A percentile compares a stretch with the other conserved stretches of the same genome.
Evolutionary conservation across 129 eudicot genomes (phyloP).

Genomic region (Centaurea solstitialis): DNA sequence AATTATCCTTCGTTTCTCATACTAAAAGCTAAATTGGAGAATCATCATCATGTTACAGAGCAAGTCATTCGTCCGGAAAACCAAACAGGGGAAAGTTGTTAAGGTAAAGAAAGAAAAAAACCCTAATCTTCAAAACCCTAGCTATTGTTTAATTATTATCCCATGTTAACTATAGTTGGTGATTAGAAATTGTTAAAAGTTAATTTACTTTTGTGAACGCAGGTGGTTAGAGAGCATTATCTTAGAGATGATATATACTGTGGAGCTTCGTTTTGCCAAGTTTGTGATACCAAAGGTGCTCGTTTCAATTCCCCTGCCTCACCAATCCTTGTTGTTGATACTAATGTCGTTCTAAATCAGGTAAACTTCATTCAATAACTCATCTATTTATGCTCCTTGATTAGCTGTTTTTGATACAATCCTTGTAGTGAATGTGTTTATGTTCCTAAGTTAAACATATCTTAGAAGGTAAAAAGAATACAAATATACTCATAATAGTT

Average conservation of each 20-base stretch:
- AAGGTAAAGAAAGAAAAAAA: slow-evolving; percentile 49
- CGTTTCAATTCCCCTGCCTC: slow-evolving; percentile 52
- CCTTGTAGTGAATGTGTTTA: neutral
- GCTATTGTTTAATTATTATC: neutral
- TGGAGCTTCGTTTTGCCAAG: slow-evolving; percentile 72
- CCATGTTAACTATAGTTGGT: neutral
- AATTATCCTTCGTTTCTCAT: neutral
- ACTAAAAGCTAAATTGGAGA: neutral
- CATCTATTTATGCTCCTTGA: neutral
- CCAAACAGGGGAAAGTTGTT: slow-evolving; percentile 73
- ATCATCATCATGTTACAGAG: slow-evolving; percentile 65
- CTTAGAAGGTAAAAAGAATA: neutral
- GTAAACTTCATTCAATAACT: slow-evolving; percentile 24
- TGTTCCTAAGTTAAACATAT: neutral
- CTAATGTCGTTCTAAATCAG: slow-evolving; percentile 93
- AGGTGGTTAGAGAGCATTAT: slow-evolving; percentile 89
- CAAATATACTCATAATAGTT: neutral
- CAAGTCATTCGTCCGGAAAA: slow-evolving; percentile 79
- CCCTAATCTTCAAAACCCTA: slow-evolving; percentile 24
- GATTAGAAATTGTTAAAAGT: neutral
- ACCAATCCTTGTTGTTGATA: slow-evolving; percentile 65
- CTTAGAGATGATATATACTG: slow-evolving; percentile 92
- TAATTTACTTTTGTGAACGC: slow-evolving; percentile 4
- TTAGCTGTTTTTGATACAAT: too few relatives aligned
- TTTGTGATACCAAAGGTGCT: slow-evolving; percentile 64